These are phyloP conservation scores for Ophiostoma sp. DNA, from an alignment of 2,329 filamentous ascomycete genomes.

Conservation along the genomic window DNA sequence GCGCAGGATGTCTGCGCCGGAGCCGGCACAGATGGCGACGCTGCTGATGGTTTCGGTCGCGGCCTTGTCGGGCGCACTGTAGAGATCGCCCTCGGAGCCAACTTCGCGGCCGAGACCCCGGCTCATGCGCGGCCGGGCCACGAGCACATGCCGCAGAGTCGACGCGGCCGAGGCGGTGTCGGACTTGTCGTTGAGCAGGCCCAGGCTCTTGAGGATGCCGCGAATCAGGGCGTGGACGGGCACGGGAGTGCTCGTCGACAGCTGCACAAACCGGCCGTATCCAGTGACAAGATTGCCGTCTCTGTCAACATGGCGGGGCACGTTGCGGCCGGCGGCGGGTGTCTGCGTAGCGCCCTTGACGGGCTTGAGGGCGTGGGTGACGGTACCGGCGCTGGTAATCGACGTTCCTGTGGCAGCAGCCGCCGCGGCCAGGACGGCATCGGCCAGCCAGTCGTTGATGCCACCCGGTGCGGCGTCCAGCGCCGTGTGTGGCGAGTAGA, in stretches of 20 bases:
- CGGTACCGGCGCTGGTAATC: neutral
- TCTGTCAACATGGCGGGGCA: neutral
- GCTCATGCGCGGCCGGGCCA: slow-evolving; percentile 34
- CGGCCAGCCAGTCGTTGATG: slow-evolving; percentile 89
- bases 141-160: slow-evolving; percentile 39
- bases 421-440: slow-evolving; percentile 55
- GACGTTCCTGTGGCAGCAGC: neutral
- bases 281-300: slow-evolving; percentile 35
- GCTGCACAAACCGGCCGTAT: slow-evolving; percentile 48
- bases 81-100: neutral
- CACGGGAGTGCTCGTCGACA: slow-evolving; percentile 34
- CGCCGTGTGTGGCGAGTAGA: slow-evolving; percentile 94
- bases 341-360: slow-evolving; percentile 39
- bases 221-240: slow-evolving; percentile 43
- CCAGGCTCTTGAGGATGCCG: slow-evolving; percentile 60
- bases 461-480: slow-evolving; percentile 81
- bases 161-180: neutral
- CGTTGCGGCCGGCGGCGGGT: neutral
- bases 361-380: slow-evolving; percentile 33
- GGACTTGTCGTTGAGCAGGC: slow-evolving; percentile 39
- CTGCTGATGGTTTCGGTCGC: slow-evolving; percentile 29
- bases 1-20: slow-evolving; percentile 71
- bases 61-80: slow-evolving; percentile 21
- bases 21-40: slow-evolving; percentile 85
- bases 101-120: neutral